Evolutionary conservation across 495 filamentous ascomycete species (phyloP), one percentile per base, ranked within the genome.

Genomic region (Lasiosphaeria hispida): DNA sequence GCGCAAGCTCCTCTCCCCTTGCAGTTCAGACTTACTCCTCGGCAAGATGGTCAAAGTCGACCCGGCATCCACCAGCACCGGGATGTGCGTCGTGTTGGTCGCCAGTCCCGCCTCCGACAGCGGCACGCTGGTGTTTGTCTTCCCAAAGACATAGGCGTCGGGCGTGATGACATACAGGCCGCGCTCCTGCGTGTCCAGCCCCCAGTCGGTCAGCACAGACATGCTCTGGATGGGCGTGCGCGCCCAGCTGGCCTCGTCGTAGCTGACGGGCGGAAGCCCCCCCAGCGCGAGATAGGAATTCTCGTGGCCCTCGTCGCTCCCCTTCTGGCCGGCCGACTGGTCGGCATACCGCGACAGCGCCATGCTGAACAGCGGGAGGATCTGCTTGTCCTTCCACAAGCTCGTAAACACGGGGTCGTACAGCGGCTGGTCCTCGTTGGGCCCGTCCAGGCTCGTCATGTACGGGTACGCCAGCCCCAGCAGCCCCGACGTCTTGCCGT

Each of bases 401-500:
- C 63, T 80, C 9, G 70, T 78, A 54, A 87, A 76, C n/a, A 87
- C 65, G 0, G 83, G 81, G 50, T 72, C 74, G 69, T 86, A 86
- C 1, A 61, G 23, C 11, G 55, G 56, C 41, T 62, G 70, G 52
- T 54, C 75, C 42, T 62, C 49, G 11, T 47, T 19, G 1, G 55
- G 15, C 2, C 63, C 66, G 48, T 67, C 49, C 23, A 69, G 43
- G 37, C 59, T 69, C 58, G 53, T 74, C 71, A 84, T 60, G 7
- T 72, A 69, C 11, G 83, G 83, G 59, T 85, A 88, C 0, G 75
- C 81, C 14, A 89, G 72, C 4, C 85, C 85, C 4, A 88, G 63
- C 13, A 88, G 62, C 3, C 86, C 85, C 36, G 74, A 75, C 0
- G 73, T 73, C 3, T 40, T 43, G 9, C 63, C 73, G 57, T 85